Percentiles rank a stretch among this genome's conserved stretches.
These are phyloP conservation scores for Fusarium sp. DNA, from an alignment of 2,329 filamentous ascomycete genomes.

Conservation along the genomic window DNA sequence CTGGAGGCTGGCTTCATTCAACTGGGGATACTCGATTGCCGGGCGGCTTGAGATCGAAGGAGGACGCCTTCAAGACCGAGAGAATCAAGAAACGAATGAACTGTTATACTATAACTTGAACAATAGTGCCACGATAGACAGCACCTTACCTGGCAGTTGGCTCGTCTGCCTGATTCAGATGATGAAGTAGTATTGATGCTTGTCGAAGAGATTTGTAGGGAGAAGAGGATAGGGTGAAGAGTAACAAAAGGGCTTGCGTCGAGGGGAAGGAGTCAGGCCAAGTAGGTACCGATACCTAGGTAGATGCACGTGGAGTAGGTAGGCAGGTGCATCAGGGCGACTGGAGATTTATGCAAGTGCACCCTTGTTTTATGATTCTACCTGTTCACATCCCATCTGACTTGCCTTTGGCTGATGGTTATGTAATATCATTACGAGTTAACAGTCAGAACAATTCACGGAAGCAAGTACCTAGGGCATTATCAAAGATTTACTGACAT, in stretches of 20 bases:
- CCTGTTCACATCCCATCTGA: too few relatives aligned
- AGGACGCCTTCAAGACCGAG: conserved; percentile 1
- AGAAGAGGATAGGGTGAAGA: conserved; percentile 29
- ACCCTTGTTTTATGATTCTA: too few relatives aligned
- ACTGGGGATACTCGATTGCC: background rate
- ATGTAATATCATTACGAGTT: too few relatives aligned
- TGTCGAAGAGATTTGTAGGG: conserved; percentile 36
- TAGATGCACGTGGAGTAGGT: too few relatives aligned
- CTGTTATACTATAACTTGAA: conserved; percentile 21
- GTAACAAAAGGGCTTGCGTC: conserved; percentile 2
- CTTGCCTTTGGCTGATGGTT: too few relatives aligned
- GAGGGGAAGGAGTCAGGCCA: conserved; percentile 41
- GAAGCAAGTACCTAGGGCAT: too few relatives aligned
- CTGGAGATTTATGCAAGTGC: too few relatives aligned
- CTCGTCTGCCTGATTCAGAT: conserved; percentile 17
- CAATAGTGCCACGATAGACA: conserved; percentile 24
- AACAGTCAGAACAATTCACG: too few relatives aligned
- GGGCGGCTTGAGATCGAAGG: background rate
- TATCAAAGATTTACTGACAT: too few relatives aligned
- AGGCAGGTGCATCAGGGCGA: too few relatives aligned
- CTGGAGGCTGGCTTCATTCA: background rate
- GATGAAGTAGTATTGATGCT: conserved; percentile 38
- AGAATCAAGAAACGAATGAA: conserved; percentile 38
- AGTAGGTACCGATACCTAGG: conserved; percentile 3
- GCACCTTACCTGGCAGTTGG: conserved; percentile 4